phyloP scores from a whole-genome alignment of 768 basidiomycete genomes.

The Agaricus sinodeliciosus region DNA sequence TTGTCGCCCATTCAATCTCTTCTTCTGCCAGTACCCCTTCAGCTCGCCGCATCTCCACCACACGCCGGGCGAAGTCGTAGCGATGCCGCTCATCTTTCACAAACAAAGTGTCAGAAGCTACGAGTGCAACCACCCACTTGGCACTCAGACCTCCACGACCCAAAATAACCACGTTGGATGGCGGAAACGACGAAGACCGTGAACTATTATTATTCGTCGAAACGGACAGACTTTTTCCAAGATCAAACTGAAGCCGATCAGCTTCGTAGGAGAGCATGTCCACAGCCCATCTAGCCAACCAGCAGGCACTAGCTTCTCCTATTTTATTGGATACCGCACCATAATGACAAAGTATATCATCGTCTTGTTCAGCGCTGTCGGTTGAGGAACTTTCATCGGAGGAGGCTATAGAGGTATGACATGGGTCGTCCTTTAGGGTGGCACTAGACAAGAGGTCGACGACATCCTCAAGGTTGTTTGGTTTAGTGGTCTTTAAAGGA shows the following conservation, averaged over 20 bases:
- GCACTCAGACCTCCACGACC: constrained; percentile 68
- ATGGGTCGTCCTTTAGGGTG: constrained; percentile 7
- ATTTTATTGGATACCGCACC: constrained; percentile 90
- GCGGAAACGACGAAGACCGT: not conserved
- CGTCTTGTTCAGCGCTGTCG: constrained; percentile 13
- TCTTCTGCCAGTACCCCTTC: constrained; percentile 50
- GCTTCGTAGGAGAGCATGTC: constrained; percentile 73
- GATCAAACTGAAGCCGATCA: constrained; percentile 16
- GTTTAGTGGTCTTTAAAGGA: constrained; percentile 1
- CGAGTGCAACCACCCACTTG: constrained; percentile 63
- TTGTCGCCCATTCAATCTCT: constrained; percentile 59
- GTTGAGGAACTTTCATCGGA: constrained; percentile 13
- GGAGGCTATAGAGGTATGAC: constrained; percentile 7
- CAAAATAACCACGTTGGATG: constrained; percentile 54
- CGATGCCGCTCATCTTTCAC: constrained; percentile 71
- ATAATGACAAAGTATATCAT: constrained; percentile 54
- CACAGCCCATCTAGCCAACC: constrained; percentile 80
- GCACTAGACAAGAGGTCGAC: constrained; percentile 7
- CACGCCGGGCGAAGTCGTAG: constrained; percentile 68
- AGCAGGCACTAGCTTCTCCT: constrained; percentile 83
- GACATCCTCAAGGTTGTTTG: constrained; percentile 14
- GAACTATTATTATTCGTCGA: not conserved
- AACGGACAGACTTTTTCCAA: not conserved
- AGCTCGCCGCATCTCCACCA: constrained; percentile 67
- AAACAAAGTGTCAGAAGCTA: constrained; percentile 78